Percentiles rank a stretch among this genome's conserved stretches.
Evolutionary conservation across 257 asterid species (phyloP).

Genomic region (Nemophila menziesii): DNA sequence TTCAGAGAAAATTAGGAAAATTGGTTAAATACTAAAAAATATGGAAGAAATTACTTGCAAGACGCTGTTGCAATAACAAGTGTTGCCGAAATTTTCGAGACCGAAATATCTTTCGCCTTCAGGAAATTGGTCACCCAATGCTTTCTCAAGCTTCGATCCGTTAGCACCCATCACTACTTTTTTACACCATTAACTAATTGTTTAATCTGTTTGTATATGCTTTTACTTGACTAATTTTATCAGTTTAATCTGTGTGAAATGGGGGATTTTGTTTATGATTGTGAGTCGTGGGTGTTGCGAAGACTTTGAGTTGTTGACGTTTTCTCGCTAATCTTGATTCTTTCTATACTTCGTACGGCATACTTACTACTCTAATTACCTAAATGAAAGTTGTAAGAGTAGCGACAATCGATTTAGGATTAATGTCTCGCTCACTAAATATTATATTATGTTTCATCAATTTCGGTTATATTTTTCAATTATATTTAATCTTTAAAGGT

Average conservation of each 20-base stretch:
- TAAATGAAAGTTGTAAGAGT: too few species aligned
- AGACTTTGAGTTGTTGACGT: not conserved
- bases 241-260: not conserved
- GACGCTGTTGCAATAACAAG: slow-evolving; percentile 66
- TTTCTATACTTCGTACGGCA: too few species aligned
- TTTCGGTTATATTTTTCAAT: too few species aligned
- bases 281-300: not conserved
- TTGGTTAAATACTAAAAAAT: not conserved
- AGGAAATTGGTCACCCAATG: slow-evolving; percentile 64
- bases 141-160: slow-evolving; percentile 64
- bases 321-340: too few species aligned
- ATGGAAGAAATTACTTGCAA: slow-evolving; percentile 24
- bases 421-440: too few species aligned
- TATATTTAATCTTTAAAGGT: too few species aligned
- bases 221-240: too few species aligned
- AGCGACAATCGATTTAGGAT: too few species aligned
- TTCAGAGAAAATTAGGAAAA: not conserved
- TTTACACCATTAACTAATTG: not conserved
- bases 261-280: not conserved
- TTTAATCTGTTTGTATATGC: too few species aligned
- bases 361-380: too few species aligned
- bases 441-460: too few species aligned
- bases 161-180: slow-evolving; percentile 43
- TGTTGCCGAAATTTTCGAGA: slow-evolving; percentile 64
- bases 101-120: slow-evolving; percentile 73